phyloP scores from a whole-genome alignment of 2,329 filamentous ascomycete species.

The Neophaeococcomyces aloes region DNA sequence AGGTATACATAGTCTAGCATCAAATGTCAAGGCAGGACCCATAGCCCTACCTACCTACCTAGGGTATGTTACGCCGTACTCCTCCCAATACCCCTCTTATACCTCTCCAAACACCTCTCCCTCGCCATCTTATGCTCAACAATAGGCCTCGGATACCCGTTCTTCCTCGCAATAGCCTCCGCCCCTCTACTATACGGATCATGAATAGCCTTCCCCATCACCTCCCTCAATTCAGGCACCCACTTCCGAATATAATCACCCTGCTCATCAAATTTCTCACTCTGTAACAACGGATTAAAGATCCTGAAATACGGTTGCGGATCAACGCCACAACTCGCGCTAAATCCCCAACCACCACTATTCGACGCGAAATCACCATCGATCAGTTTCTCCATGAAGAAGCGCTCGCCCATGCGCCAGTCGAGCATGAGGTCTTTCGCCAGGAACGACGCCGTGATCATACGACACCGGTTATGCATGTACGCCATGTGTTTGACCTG shows the following conservation, averaged over 20 bases:
- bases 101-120: slow-evolving; percentile 56
- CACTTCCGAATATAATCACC: slow-evolving; percentile 75
- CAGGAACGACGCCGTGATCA: slow-evolving; percentile 73
- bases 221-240: slow-evolving; percentile 60
- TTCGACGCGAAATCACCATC: slow-evolving; percentile 74
- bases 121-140: slow-evolving; percentile 63
- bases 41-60: no score
- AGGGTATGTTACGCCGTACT: slow-evolving; percentile 36
- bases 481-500: slow-evolving; percentile 59
- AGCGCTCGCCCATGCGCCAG: slow-evolving; percentile 71
- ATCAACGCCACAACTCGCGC: slow-evolving; percentile 62
- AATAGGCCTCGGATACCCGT: slow-evolving; percentile 63
- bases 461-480: slow-evolving; percentile 78
- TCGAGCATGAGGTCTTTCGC: slow-evolving; percentile 71
- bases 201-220: slow-evolving; percentile 53
- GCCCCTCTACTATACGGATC: slow-evolving; percentile 65
- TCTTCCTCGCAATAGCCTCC: slow-evolving; percentile 47
- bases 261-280: slow-evolving; percentile 70
- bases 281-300: slow-evolving; percentile 77
- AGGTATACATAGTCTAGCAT: no score
- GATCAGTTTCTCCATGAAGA: slow-evolving; percentile 71
- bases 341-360: slow-evolving; percentile 60
- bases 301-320: slow-evolving; percentile 85
- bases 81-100: slow-evolving; percentile 54
- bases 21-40: no score